phyloP scores from a whole-genome alignment of 1,284 basidiomycete genomes.

The Calocybe gambosa region DNA sequence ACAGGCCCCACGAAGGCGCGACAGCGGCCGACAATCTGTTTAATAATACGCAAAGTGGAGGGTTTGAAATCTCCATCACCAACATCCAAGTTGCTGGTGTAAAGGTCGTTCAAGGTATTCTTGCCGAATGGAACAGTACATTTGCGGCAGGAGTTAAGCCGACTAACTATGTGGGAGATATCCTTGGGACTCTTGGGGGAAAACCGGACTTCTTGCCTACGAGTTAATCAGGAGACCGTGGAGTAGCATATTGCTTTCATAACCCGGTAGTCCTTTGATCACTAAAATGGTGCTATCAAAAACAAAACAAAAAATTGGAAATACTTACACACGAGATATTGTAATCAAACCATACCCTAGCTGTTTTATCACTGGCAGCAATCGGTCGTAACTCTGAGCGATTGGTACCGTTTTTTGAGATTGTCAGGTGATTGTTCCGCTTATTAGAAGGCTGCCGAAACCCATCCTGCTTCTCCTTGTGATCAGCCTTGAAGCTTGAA shows the following conservation, averaged over 20 bases:
- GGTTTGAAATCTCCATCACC: constrained; percentile 1
- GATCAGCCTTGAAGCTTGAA: not conserved
- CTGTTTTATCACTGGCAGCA: too few relatives aligned
- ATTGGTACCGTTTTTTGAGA: too few relatives aligned
- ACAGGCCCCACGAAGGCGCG: constrained; percentile 9
- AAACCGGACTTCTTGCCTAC: constrained; percentile 10
- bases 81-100: constrained; percentile 7
- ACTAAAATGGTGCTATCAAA: too few relatives aligned
- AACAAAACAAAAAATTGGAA: too few relatives aligned
- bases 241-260: not conserved
- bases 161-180: constrained; percentile 12
- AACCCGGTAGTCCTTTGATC: too few relatives aligned
- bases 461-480: constrained; percentile 6
- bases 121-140: constrained; percentile 6
- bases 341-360: too few relatives aligned
- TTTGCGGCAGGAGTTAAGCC: constrained; percentile 8
- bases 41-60: not conserved
- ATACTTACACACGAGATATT: too few relatives aligned
- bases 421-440: too few relatives aligned
- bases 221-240: too few relatives aligned
- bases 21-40: constrained; percentile 10
- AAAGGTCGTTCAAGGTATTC: constrained; percentile 8
- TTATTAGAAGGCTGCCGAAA: too few relatives aligned
- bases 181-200: constrained; percentile 6
- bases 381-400: too few relatives aligned